A percentile compares a stretch with the other conserved stretches of the same genome.
Evolutionary conservation across 2,329 filamentous ascomycete species (phyloP).

Genomic region (Raffaelea ambrosiae): DNA sequence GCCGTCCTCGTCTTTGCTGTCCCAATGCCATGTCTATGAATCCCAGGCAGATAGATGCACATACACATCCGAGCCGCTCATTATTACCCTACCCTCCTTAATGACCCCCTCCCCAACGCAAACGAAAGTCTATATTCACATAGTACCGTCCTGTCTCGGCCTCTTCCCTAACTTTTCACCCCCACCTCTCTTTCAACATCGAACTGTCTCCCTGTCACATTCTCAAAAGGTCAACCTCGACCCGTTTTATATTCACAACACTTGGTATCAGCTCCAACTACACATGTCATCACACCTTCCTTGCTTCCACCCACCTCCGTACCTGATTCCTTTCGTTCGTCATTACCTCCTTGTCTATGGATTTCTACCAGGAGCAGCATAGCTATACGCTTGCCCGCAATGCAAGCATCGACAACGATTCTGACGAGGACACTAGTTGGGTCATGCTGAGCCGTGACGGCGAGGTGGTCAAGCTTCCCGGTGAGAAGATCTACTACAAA

Average conservation of each 20-base stretch:
- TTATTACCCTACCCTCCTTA: conserved; percentile 12
- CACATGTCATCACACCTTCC: background rate
- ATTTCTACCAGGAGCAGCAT: conserved; percentile 16
- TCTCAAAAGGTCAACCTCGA: too few relatives aligned
- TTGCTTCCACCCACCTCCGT: background rate
- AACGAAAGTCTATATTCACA: too few relatives aligned
- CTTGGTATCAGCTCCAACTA: background rate
- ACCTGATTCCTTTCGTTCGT: conserved; percentile 1
- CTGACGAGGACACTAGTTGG: conserved; percentile 60
- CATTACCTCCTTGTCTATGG: conserved; percentile 6
- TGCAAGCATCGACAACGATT: conserved; percentile 29
- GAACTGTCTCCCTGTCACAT: too few relatives aligned
- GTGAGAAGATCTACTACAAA: conserved; percentile 73
- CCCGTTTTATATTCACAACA: background rate
- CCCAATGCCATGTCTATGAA: too few relatives aligned
- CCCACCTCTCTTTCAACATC: too few relatives aligned
- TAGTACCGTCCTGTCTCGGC: too few relatives aligned
- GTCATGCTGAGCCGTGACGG: conserved; percentile 75
- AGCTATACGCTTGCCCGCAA: conserved; percentile 33
- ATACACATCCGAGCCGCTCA: too few relatives aligned
- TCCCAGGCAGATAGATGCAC: too few relatives aligned
- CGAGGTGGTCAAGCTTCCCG: conserved; percentile 75
- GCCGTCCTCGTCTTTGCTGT: background rate
- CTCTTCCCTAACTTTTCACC: too few relatives aligned
- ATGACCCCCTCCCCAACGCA: background rate